phyloP scores from a whole-genome alignment of 2,329 filamentous ascomycete species.

The Endoconidiophora polonica region DNA sequence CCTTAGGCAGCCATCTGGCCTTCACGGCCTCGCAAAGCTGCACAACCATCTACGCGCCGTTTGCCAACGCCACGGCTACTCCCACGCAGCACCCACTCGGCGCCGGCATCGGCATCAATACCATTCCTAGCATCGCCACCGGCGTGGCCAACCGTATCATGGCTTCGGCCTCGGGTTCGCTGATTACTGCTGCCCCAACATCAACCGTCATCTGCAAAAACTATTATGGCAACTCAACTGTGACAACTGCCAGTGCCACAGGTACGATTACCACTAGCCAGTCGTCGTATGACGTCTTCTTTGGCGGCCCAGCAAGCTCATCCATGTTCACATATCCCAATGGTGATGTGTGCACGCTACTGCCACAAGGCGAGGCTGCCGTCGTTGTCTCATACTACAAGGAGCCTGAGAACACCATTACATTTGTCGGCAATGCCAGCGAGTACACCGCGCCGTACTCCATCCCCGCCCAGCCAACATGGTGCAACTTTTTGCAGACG shows the following conservation, averaged over 20 bases:
- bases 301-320: background rate
- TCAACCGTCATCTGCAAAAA: conserved; percentile 9
- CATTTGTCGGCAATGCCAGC: conserved; percentile 28
- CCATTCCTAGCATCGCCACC: background rate
- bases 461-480: conserved; percentile 23
- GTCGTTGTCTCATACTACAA: conserved; percentile 31
- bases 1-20: background rate
- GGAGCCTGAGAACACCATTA: conserved; percentile 24
- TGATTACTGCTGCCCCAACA: conserved; percentile 2
- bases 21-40: conserved; percentile 1
- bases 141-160: background rate
- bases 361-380: conserved; percentile 18
- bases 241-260: background rate
- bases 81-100: background rate
- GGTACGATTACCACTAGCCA: background rate
- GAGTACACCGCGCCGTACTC: conserved; percentile 32
- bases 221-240: background rate
- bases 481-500: conserved; percentile 20
- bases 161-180: conserved; percentile 3
- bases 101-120: background rate
- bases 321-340: conserved; percentile 8
- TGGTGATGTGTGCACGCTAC: conserved; percentile 19
- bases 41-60: conserved; percentile 10
- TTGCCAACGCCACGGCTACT: conserved; percentile 4
- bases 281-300: conserved; percentile 3